Base-by-base conservation (phyloP, 2,329 filamentous ascomycete species). In the Pezicula carpinea region DNA sequence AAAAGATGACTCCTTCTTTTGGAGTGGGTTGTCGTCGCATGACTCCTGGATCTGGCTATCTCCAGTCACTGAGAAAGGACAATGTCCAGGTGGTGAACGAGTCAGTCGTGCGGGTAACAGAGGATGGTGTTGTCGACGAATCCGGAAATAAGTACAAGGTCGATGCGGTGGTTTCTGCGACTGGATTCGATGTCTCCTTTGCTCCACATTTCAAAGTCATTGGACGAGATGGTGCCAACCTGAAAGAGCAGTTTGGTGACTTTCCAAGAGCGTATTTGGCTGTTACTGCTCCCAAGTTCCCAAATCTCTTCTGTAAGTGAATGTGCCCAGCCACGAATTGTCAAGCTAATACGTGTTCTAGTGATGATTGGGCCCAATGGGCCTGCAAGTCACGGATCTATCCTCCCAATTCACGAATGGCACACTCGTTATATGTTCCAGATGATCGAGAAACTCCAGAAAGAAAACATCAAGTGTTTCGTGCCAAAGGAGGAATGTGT, bases 31-130 rank as follows among this genome's bases (percentile, higher is more conserved):
- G 71, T 54, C 67, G 71, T 13, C 63, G 71, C 11, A 58, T 72
- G 29, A 72, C 69, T 18, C 69, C 69, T 0, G 68, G 69, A n/a
- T 63, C 66, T 14, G 67, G 65, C 32, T 73, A 70, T 53, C 62
- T 71, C 4, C 64, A 71, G 52, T 59, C 68, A 5, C 57, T 73
- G 21, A 65, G 61, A 35, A 67, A 69, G 47, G 56, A 62, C 7
- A 73, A 72, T 43, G 45, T 58, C 40, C 32, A 59, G 47, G 55
- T 58, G 8, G 48, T 52, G 8, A 31, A 39, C 11, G 39, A 48
- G 6, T 44, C 40, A 10, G 46, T 72, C 32, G 44, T 46, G 0
- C 47, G 50, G 13, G 56, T 71, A 35, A 69, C 65, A 3, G 45
- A 59, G 8, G 56, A 57, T 1, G 69, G 70, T 4, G 56, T 71